These are phyloP conservation scores for Entomortierella lignicola DNA, from an alignment of 192 early-diverging fungal species.

Conservation along the genomic window DNA sequence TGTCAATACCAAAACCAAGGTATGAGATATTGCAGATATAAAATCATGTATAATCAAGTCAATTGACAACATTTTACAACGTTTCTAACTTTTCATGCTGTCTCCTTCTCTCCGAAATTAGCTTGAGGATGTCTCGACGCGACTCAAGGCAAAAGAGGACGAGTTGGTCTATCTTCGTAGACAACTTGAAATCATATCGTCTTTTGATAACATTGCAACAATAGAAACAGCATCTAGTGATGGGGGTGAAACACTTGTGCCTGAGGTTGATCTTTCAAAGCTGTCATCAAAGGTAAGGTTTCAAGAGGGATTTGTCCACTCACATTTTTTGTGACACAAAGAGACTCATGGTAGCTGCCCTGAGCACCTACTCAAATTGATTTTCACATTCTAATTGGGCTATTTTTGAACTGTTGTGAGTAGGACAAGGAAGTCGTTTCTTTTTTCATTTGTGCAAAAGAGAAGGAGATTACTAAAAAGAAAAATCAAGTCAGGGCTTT, in stretches of 20 bases:
- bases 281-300: slow-evolving; percentile 21
- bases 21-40: background rate
- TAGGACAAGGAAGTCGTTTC: slow-evolving; percentile 33
- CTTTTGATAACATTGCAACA: background rate
- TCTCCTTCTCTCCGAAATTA: background rate
- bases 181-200: slow-evolving; percentile 9
- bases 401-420: background rate
- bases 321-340: no score
- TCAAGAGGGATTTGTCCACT: background rate
- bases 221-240: slow-evolving; percentile 30
- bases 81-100: background rate
- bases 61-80: background rate
- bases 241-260: slow-evolving; percentile 41
- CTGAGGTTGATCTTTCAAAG: slow-evolving; percentile 32
- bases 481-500: slow-evolving; percentile 32
- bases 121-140: slow-evolving; percentile 20
- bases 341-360: no score
- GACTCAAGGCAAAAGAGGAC: slow-evolving; percentile 18
- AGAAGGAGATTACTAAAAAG: slow-evolving; percentile 29
- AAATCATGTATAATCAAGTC: no score
- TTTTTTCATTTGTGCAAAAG: slow-evolving; percentile 16
- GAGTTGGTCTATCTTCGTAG: slow-evolving; percentile 14
- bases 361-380: no score
- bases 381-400: background rate
- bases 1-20: slow-evolving; percentile 20